Conservation (phyloP, 2,329 filamentous ascomycete species). For the Alternaria tenuissima region DNA sequence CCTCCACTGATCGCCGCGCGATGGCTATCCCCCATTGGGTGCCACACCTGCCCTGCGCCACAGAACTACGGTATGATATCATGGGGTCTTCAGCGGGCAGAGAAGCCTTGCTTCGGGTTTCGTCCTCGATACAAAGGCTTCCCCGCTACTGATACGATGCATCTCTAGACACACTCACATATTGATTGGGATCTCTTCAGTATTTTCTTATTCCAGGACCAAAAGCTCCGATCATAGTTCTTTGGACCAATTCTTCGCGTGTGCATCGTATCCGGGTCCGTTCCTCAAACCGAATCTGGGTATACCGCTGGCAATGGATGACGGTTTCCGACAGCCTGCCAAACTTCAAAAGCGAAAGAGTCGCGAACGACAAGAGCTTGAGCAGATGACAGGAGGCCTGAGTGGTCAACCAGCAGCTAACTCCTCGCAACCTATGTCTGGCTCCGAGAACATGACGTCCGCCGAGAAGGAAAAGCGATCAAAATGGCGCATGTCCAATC, state of each 20-base stretch:
- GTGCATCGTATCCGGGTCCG: background rate
- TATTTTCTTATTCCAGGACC: background rate
- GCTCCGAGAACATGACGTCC: constrained; percentile 28
- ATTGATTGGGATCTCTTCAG: background rate
- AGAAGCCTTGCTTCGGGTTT: constrained; percentile 20
- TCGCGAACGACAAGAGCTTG: constrained; percentile 40
- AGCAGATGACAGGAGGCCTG: constrained; percentile 30
- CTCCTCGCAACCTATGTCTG: constrained; percentile 26
- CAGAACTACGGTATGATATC: constrained; percentile 35
- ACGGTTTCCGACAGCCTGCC: constrained; percentile 31
- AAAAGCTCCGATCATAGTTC: background rate
- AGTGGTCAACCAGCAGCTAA: constrained; percentile 27
- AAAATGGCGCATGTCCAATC: constrained; percentile 48
- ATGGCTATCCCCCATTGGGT: constrained; percentile 23
- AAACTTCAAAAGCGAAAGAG: constrained; percentile 47
- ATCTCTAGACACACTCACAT: constrained; percentile 4
- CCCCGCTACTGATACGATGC: constrained; percentile 7
- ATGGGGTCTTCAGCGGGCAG: constrained; percentile 22
- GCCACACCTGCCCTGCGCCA: constrained; percentile 36
- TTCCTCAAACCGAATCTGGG: background rate
- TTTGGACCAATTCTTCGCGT: background rate
- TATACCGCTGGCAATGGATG: constrained; percentile 25
- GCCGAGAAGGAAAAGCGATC: constrained; percentile 48
- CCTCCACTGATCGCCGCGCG: constrained; percentile 22
- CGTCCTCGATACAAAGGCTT: constrained; percentile 12